Evolutionary conservation across 306 rosid genomes (phyloP).

Genomic region (Cicer judaicum): DNA sequence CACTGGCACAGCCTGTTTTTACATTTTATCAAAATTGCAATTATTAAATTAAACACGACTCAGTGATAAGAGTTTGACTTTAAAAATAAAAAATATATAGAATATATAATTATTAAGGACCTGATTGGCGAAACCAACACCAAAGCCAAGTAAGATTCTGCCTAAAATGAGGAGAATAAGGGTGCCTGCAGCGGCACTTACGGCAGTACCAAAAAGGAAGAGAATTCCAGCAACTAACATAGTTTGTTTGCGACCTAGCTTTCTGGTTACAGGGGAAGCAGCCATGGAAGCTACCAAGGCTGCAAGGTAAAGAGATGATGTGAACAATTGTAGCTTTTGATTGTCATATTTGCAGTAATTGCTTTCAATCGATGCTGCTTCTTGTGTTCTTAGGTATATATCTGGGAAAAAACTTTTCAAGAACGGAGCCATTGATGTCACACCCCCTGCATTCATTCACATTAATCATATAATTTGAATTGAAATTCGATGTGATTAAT

Average conservation of each 20-base stretch:
- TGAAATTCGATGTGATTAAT: too few species aligned
- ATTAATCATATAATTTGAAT: not conserved
- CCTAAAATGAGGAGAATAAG: constrained; percentile 65
- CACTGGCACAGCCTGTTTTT: constrained; percentile 59
- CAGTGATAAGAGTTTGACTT: too few species aligned
- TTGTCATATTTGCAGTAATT: constrained; percentile 87
- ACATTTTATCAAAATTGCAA: not conserved
- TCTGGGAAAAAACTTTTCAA: constrained; percentile 65
- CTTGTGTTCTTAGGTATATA: constrained; percentile 49
- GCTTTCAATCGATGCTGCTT: not conserved
- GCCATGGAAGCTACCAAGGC: constrained; percentile 66
- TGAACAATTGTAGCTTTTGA: constrained; percentile 70
- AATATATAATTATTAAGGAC: constrained; percentile 27
- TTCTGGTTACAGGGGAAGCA: constrained; percentile 65
- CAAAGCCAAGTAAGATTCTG: constrained; percentile 69
- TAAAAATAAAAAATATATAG: too few species aligned
- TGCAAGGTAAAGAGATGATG: constrained; percentile 84
- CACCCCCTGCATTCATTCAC: constrained; percentile 64
- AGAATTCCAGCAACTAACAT: constrained; percentile 76
- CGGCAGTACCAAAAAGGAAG: constrained; percentile 61
- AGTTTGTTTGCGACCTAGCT: constrained; percentile 58
- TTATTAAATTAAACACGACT: not conserved
- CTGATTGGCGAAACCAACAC: constrained; percentile 87
- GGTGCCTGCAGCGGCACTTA: constrained; percentile 53
- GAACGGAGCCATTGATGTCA: constrained; percentile 70